Percentiles rank a stretch among this genome's conserved stretches.
phyloP scores from a whole-genome alignment of 2,329 filamentous ascomycete genomes.

The Penicillium sp. region DNA sequence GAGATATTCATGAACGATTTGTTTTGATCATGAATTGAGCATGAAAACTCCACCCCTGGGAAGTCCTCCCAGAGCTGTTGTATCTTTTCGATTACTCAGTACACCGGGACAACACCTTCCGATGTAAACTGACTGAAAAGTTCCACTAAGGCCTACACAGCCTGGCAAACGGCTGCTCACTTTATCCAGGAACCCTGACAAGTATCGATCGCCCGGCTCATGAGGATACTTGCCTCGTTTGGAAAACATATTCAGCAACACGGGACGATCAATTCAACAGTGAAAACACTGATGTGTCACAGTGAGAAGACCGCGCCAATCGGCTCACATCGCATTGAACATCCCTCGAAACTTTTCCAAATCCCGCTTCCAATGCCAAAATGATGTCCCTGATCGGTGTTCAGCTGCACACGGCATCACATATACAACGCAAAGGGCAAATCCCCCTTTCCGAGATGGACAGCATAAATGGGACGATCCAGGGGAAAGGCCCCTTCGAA shows the following conservation, averaged over 20 bases:
- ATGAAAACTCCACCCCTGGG: not conserved
- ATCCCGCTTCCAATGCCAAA: too few species aligned
- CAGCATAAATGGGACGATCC: not conserved
- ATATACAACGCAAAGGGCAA: not conserved
- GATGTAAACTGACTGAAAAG: not conserved
- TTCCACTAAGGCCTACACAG: not conserved
- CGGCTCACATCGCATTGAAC: not conserved
- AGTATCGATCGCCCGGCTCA: not conserved
- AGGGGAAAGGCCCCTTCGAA: not conserved
- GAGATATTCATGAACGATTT: not conserved
- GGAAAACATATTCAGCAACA: slow-evolving; percentile 1
- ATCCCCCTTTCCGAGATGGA: not conserved
- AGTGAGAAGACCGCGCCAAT: not conserved
- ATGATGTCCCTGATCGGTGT: not conserved
- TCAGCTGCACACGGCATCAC: too few species aligned
- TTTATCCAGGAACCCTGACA: not conserved
- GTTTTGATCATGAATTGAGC: not conserved
- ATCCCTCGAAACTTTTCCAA: not conserved
- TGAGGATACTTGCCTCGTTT: not conserved
- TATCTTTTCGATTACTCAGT: not conserved
- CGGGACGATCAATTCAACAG: slow-evolving; percentile 4
- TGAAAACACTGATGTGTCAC: not conserved
- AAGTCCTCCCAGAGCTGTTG: not conserved
- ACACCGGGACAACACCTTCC: not conserved
- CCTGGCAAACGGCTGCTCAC: not conserved